These are phyloP conservation scores for Turritis glabra DNA, from an alignment of 345 rosid genomes.

Conservation along the genomic window DNA sequence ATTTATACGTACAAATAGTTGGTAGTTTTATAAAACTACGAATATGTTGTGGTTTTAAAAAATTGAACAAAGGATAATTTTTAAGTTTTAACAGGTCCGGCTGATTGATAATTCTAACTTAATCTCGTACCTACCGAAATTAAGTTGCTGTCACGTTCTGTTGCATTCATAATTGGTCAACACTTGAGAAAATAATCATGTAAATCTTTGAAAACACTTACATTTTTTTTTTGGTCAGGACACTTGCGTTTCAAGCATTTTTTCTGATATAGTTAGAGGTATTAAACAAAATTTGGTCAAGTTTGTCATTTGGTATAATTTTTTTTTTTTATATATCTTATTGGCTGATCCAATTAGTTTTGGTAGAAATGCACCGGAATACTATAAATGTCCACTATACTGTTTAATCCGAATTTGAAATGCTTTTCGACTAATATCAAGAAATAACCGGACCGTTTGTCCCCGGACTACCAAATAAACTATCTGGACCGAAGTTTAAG, in stretches of 20 bases:
- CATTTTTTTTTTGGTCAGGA: neutral
- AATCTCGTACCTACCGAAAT: conserved; percentile 34
- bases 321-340: no score
- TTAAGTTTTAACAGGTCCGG: neutral
- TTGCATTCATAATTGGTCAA: conserved; percentile 19
- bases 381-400: no score
- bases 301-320: neutral
- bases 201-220: neutral
- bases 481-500: no score
- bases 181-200: neutral
- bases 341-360: no score
- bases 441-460: no score
- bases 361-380: no score
- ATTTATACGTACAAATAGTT: neutral
- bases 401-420: no score
- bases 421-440: no score
- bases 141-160: conserved; percentile 25
- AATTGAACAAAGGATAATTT: neutral
- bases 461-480: no score
- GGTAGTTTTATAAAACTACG: conserved; percentile 5
- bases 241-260: neutral
- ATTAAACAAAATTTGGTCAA: neutral
- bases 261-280: neutral
- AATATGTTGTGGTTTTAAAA: neutral
- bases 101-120: conserved; percentile 11